These are phyloP conservation scores for Cladophialophora carrionii DNA, from an alignment of 2,329 filamentous ascomycete genomes.

Conservation along the genomic window DNA sequence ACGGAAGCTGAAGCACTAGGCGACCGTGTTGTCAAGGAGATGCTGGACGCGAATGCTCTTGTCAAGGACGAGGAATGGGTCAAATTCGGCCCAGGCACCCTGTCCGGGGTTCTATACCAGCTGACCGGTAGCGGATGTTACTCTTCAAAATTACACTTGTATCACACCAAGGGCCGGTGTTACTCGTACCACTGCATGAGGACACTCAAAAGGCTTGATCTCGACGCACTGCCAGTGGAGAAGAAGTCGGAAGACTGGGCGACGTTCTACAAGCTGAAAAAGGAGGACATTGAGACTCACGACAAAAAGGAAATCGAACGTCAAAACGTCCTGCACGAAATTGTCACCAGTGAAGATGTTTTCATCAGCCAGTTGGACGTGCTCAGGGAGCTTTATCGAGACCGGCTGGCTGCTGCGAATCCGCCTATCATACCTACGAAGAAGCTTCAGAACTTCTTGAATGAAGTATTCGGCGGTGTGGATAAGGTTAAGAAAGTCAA, in stretches of 20 bases:
- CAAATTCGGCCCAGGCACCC: constrained; percentile 77
- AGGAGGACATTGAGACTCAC: constrained; percentile 71
- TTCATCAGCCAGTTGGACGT: constrained; percentile 91
- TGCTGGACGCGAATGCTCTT: constrained; percentile 77
- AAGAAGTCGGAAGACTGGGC: constrained; percentile 81
- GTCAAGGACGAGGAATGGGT: constrained; percentile 96
- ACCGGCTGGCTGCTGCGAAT: constrained; percentile 71
- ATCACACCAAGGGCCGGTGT: constrained; percentile 70
- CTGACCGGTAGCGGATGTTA: constrained; percentile 91
- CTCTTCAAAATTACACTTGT: constrained; percentile 74
- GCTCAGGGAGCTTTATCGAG: constrained; percentile 80
- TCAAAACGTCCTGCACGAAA: constrained; percentile 93
- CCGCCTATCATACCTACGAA: constrained; percentile 81
- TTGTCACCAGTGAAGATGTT: constrained; percentile 87
- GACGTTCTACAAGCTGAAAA: constrained; percentile 81
- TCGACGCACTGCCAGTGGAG: constrained; percentile 62
- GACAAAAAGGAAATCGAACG: constrained; percentile 86
- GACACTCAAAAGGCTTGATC: constrained; percentile 90
- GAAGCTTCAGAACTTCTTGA: constrained; percentile 76
- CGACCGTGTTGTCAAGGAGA: constrained; percentile 73
- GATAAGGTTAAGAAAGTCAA: constrained; percentile 88
- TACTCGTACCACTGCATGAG: constrained; percentile 94
- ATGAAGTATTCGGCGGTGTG: constrained; percentile 85
- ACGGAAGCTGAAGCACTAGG: constrained; percentile 91
- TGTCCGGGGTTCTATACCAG: constrained; percentile 92